These are phyloP conservation scores for Fonsecaea erecta DNA, from an alignment of 2,329 filamentous ascomycete genomes.

Conservation along the genomic window DNA sequence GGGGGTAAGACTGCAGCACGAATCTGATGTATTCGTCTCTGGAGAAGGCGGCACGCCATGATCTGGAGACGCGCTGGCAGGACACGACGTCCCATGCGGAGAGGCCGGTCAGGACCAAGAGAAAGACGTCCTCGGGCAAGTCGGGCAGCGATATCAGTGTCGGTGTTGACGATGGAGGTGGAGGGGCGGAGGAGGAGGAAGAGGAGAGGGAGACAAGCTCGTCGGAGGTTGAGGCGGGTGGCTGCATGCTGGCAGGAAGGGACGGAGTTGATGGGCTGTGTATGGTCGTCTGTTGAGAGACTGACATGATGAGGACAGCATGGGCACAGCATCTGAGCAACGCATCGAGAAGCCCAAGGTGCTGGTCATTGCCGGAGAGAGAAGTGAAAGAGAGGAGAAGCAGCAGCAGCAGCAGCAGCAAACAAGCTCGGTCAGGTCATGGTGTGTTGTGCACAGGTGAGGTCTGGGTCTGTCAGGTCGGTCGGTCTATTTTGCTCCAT, in stretches of 20 bases:
- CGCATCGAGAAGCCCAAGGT: constrained; percentile 41
- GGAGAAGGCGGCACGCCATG: constrained; percentile 57
- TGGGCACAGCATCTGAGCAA: constrained; percentile 42
- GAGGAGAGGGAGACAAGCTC: background rate
- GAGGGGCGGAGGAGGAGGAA: background rate
- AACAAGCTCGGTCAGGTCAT: background rate
- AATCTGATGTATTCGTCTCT: constrained; percentile 53
- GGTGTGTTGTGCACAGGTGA: background rate
- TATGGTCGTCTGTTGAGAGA: background rate
- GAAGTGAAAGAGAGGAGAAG: constrained; percentile 6
- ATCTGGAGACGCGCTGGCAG: constrained; percentile 58
- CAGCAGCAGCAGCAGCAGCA: background rate
- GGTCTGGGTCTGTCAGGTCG: too few relatives aligned
- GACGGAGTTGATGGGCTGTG: background rate
- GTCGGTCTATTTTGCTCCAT: background rate
- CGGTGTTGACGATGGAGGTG: background rate
- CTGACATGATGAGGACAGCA: constrained; percentile 9
- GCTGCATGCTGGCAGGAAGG: background rate
- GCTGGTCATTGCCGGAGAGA: constrained; percentile 22
- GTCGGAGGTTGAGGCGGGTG: background rate
- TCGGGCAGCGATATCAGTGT: constrained; percentile 26
- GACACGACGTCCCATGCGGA: constrained; percentile 56
- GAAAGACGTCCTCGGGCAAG: constrained; percentile 64
- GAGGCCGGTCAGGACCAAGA: constrained; percentile 58
- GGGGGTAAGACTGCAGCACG: constrained; percentile 59